Base-by-base conservation (phyloP, 176 grass and related monocot species). In the Phoenix dactylifera region DNA sequence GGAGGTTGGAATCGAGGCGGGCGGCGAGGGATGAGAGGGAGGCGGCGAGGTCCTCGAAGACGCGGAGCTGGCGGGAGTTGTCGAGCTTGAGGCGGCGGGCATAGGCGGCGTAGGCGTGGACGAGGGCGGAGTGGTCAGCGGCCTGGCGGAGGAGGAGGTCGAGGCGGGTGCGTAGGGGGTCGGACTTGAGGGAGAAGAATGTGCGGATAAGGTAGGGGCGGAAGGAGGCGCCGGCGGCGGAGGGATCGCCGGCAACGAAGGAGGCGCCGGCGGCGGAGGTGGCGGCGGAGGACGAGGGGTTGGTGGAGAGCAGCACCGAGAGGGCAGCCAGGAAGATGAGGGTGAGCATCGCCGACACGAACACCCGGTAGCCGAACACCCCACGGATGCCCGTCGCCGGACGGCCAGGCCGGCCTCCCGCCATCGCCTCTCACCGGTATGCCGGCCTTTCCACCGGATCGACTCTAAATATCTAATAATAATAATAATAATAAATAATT, bases 71-170 rank as follows among this genome's bases (percentile, higher is more conserved):
- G 58, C 65, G 74, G 7, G 84, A 90, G 51, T 64, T 75, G 66
- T 89, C 72, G 12, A 91, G 65, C 75, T 86, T 91, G 50, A 91
- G 93, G 62, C 79, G 81, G 25, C 87, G 81, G 16, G 93, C 80
- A 19, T 85, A 78, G 18, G 78, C 78, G 16, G 84, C 67, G 76
- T 91, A 91, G 18, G 87, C 80, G 17, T 84, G 82, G 65, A 87
- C 80, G 4, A 91, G 72, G 17, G 83, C 87, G 28, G 93, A 82
- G 44, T 91, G 87, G 62, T 97, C 87, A 60, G 89, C 58, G 12
- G 78, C 93, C 58, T 97, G 93, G 24, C 78, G 78, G 2, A 72
- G 82, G 18, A 91, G 64, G 62, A 79, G 60, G 48, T 86, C 75
- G 66, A 97, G 53, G 19, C 74, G 87, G 20, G 44, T 18, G 51